These are phyloP conservation scores for Grosmannia serpens DNA, from an alignment of 2,329 filamentous ascomycete species.

Conservation along the genomic window DNA sequence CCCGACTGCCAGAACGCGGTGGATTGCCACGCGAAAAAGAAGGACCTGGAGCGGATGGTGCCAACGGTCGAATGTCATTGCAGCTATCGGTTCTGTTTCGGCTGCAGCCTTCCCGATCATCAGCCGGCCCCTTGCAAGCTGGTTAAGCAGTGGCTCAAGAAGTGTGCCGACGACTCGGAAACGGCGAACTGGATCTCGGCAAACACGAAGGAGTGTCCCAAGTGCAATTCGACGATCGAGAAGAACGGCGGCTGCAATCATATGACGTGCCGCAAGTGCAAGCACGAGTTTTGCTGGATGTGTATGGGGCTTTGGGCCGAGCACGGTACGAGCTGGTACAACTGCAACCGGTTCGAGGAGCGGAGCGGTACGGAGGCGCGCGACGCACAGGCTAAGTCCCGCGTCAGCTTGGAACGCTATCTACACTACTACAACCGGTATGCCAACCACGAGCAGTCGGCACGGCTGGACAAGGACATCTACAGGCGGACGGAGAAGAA, in stretches of 20 bases:
- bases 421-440: conserved; percentile 99
- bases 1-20: conserved; percentile 94
- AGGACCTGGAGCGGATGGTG: conserved; percentile 73
- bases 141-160: conserved; percentile 94
- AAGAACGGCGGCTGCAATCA: conserved; percentile 98
- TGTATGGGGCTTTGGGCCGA: conserved; percentile 99
- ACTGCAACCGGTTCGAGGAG: conserved; percentile 95
- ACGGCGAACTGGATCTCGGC: conserved; percentile 99
- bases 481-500: conserved; percentile 97
- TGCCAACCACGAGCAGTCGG: conserved; percentile 96
- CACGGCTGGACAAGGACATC: conserved; percentile 91
- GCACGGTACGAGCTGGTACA: conserved; percentile 98
- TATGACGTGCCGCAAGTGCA: conserved; percentile 94
- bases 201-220: conserved; percentile 96
- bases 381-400: conserved; percentile 81
- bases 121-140: conserved; percentile 85
- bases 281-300: conserved; percentile 99
- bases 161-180: conserved; percentile 95
- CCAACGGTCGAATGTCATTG: conserved; percentile 83
- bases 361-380: conserved; percentile 85
- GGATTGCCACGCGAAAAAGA: conserved; percentile 78
- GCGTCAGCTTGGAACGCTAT: conserved; percentile 88
- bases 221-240: conserved; percentile 92
- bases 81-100: conserved; percentile 86
- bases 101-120: conserved; percentile 80